These are phyloP conservation scores for Fusarium caatingaense DNA, from an alignment of 2,329 filamentous ascomycete genomes.

Conservation along the genomic window DNA sequence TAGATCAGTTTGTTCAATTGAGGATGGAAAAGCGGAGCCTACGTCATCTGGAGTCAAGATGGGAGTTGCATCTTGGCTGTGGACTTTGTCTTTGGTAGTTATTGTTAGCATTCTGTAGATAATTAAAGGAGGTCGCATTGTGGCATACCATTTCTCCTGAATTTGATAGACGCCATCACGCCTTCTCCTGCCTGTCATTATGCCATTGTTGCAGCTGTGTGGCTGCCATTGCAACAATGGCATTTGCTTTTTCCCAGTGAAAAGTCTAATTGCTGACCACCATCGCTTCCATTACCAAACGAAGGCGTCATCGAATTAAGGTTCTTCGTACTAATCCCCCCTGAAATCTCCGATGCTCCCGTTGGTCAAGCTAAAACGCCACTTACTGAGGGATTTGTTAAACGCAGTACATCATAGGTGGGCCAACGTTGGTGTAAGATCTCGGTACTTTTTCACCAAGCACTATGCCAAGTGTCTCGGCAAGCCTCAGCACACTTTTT, in stretches of 20 bases:
- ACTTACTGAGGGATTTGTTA: neutral
- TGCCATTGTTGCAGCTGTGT: neutral
- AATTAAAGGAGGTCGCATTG: neutral
- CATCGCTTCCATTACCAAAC: neutral
- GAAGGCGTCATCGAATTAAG: neutral
- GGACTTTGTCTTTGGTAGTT: neutral
- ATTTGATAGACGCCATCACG: neutral
- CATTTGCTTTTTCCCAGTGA: neutral
- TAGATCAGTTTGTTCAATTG: neutral
- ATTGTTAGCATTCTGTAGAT: neutral
- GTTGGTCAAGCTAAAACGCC: neutral
- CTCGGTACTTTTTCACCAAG: neutral
- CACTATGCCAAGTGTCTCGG: neutral
- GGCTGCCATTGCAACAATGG: neutral
- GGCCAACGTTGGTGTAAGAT: accelerated
- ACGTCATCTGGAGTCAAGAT: neutral
- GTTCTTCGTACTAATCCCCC: neutral
- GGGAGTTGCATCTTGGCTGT: neutral
- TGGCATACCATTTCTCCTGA: neutral
- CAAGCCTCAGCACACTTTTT: neutral
- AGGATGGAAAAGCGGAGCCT: conserved; percentile 2
- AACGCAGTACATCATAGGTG: neutral
- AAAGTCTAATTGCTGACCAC: neutral
- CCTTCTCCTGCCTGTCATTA: neutral
- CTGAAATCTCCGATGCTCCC: neutral